phyloP scores from a whole-genome alignment of 768 basidiomycete species.

The Suillus fuscotomentosus region DNA sequence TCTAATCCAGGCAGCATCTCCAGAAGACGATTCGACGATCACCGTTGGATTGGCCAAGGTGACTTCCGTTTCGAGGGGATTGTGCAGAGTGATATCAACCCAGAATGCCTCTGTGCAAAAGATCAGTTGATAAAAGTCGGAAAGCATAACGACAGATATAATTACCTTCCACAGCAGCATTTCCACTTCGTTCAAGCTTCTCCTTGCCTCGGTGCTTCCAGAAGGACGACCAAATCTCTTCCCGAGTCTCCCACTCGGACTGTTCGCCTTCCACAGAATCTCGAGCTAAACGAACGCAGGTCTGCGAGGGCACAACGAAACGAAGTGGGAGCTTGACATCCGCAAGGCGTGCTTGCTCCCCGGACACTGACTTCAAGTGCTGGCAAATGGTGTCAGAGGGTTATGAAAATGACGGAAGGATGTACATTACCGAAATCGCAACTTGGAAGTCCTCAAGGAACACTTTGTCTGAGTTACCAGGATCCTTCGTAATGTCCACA shows the following conservation, averaged over 20 bases:
- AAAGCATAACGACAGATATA: neutral
- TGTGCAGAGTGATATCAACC: conserved; percentile 68
- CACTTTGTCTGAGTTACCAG: conserved; percentile 54
- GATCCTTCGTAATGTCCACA: conserved; percentile 29
- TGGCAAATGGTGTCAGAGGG: conserved; percentile 28
- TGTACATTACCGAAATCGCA: conserved; percentile 69
- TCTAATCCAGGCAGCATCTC: conserved; percentile 30
- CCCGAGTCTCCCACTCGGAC: conserved; percentile 60
- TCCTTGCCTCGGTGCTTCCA: conserved; percentile 57
- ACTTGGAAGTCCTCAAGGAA: conserved; percentile 87
- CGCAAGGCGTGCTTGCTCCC: conserved; percentile 37
- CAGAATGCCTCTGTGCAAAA: conserved; percentile 63
- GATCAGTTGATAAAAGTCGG: conserved; percentile 3
- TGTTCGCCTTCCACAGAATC: conserved; percentile 44
- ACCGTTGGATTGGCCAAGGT: conserved; percentile 62
- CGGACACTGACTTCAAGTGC: conserved; percentile 71
- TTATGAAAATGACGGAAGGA: neutral
- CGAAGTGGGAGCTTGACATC: conserved; percentile 63
- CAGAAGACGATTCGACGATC: conserved; percentile 39
- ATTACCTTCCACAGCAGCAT: conserved; percentile 64
- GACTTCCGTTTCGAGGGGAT: conserved; percentile 76
- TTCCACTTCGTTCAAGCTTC: conserved; percentile 51
- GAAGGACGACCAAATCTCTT: conserved; percentile 63
- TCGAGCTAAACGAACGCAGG: conserved; percentile 55
- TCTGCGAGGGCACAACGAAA: conserved; percentile 59